These are phyloP conservation scores for Kwoniella newhampshirensis DNA, from an alignment of 768 basidiomycete species.

Conservation along the genomic window DNA sequence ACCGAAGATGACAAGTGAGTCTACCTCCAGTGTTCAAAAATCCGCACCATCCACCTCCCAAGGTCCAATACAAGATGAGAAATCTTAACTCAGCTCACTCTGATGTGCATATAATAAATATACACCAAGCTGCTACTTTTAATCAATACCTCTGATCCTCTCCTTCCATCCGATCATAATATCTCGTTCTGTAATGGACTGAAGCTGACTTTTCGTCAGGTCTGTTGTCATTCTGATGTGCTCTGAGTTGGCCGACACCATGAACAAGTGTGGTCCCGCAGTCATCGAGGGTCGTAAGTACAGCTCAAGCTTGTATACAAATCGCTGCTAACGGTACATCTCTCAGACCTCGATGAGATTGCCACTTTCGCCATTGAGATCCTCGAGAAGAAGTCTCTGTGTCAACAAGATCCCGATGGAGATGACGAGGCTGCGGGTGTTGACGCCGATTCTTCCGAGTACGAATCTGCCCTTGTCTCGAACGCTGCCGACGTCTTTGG, in stretches of 20 bases:
- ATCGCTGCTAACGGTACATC: slow-evolving; percentile 1
- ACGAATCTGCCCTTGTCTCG: slow-evolving; percentile 91
- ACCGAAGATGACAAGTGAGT: slow-evolving; percentile 96
- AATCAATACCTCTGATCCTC: slow-evolving; percentile 53
- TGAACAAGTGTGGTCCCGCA: slow-evolving; percentile 86
- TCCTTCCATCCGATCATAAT: slow-evolving; percentile 17
- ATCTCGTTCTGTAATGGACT: neutral
- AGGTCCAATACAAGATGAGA: slow-evolving; percentile 57
- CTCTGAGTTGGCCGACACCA: slow-evolving; percentile 82
- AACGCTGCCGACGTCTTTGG: slow-evolving; percentile 93
- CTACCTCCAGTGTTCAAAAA: neutral
- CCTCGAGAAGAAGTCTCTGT: slow-evolving; percentile 89
- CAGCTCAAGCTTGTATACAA: neutral
- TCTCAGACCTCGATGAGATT: slow-evolving; percentile 65
- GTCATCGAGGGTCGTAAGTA: slow-evolving; percentile 74
- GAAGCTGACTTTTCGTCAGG: slow-evolving; percentile 21
- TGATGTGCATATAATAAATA: slow-evolving; percentile 57
- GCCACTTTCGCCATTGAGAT: slow-evolving; percentile 79
- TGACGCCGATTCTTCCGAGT: slow-evolving; percentile 70
- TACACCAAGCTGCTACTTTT: slow-evolving; percentile 63
- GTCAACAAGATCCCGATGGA: slow-evolving; percentile 93
- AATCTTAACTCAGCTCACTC: slow-evolving; percentile 72
- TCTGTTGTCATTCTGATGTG: slow-evolving; percentile 81
- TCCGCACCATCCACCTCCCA: slow-evolving; percentile 8
- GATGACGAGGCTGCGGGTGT: slow-evolving; percentile 77